Base-by-base conservation (phyloP, 768 basidiomycete genomes). In the Termitomyces sp. region DNA sequence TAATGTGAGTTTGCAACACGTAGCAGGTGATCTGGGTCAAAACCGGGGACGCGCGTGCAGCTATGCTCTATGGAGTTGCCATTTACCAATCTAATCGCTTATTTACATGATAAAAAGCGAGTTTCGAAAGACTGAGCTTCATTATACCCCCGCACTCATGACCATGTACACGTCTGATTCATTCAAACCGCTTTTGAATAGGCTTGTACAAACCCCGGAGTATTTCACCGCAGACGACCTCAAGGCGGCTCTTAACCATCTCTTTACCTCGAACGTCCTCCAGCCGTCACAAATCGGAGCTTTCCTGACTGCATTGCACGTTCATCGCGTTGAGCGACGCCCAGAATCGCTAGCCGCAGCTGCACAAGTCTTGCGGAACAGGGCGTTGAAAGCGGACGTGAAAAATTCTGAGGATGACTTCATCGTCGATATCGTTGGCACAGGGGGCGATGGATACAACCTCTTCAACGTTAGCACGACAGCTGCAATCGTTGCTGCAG, bases 401-500 rank as follows among this genome's bases (percentile, higher is more conserved):
- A 77, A 85, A 53, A 79, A 81, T 31, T 69, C 69, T 2, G 81
- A 86, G 42, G 70, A 76, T 5, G 92, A 95, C 69, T 92, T 91
- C 54, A 82, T 91, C 14, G 88, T 76, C 17, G 73, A 76, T 47
- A 92, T 96, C 57, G 94, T 96, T 21, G 94, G 94, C 2, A 95
- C 93, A 0, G 94, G 96, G 11, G 96, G 97, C 7, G 97, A 98
- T 71, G 95, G 95, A 0, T 85, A 95, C 71, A 91, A 98, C 66
- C 87, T 95, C 0, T 98, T 95, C 81, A 98, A 98, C 68, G 95
- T 98, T 52, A 95, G 93, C 68, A 98, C 96, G 1, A 88, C 92
- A 2, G 95, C 96, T 2, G 95, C 83, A 0, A 82, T 99, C 59
- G 91, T 98, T 19, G 96, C 95, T 29, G 94, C 95, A 23, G 96